These are phyloP conservation scores for Clausena lansium DNA, from an alignment of 345 rosid species.

Conservation along the genomic window DNA sequence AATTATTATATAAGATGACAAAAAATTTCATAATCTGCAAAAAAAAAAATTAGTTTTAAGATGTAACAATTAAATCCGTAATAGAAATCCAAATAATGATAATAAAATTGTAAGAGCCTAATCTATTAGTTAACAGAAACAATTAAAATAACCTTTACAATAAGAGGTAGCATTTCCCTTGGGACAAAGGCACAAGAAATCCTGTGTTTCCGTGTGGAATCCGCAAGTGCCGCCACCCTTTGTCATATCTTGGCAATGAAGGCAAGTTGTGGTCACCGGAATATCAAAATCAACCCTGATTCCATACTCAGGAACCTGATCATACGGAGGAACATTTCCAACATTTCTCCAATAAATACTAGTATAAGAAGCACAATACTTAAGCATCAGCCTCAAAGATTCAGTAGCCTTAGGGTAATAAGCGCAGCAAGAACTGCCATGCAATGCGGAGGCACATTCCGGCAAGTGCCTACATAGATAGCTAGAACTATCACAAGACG, in stretches of 20 bases:
- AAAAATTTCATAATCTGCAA: too few species aligned
- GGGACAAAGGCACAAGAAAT: slow-evolving; percentile 64
- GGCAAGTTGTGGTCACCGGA: slow-evolving; percentile 74
- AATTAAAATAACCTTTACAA: slow-evolving; percentile 51
- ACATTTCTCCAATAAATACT: slow-evolving; percentile 82
- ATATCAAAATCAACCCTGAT: slow-evolving; percentile 74
- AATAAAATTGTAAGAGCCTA: too few species aligned
- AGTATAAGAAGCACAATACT: slow-evolving; percentile 75
- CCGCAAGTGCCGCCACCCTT: slow-evolving; percentile 84
- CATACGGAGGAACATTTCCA: slow-evolving; percentile 43
- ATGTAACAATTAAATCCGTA: too few species aligned
- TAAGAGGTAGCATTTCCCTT: slow-evolving; percentile 61
- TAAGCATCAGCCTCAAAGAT: slow-evolving; percentile 79
- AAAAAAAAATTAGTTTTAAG: too few species aligned
- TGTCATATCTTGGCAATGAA: slow-evolving; percentile 74
- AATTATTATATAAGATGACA: too few species aligned
- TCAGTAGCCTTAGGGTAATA: slow-evolving; percentile 82
- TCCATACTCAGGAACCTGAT: slow-evolving; percentile 83
- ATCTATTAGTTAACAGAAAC: too few species aligned
- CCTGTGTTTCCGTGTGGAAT: slow-evolving; percentile 52
- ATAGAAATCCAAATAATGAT: too few species aligned
- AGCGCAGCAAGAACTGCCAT: slow-evolving; percentile 69
- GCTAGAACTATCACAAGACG: slow-evolving; percentile 83
- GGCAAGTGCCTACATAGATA: slow-evolving; percentile 92
- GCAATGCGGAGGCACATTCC: slow-evolving; percentile 47